Conservation (phyloP, 352 stramenopile species). For the Phytophthora ramorum region DNA sequence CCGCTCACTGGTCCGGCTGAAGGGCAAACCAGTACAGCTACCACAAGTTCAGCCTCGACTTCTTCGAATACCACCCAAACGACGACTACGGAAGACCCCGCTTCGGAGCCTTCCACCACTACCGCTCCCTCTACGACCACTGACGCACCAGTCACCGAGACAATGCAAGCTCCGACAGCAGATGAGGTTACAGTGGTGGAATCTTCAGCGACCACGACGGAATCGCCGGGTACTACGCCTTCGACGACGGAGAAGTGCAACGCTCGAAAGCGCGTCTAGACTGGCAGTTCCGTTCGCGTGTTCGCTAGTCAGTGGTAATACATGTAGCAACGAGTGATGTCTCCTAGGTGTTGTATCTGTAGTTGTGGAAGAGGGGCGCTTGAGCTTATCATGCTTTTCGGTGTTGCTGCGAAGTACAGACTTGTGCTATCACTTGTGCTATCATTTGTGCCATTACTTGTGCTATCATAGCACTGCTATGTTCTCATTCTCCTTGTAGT, state of each 20-base stretch:
- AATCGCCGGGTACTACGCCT: slow-evolving; percentile 15
- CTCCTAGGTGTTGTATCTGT: too few relatives aligned
- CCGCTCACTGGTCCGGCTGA: slow-evolving; percentile 22
- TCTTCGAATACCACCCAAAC: slow-evolving; percentile 1
- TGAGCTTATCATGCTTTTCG: too few relatives aligned
- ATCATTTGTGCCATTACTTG: too few relatives aligned
- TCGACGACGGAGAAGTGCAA: slow-evolving; percentile 26
- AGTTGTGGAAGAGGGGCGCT: too few relatives aligned
- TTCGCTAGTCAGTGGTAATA: too few relatives aligned
- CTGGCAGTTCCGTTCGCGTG: too few relatives aligned
- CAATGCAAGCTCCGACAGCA: background rate
- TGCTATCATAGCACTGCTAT: too few relatives aligned
- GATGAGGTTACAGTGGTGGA: slow-evolving; percentile 1
- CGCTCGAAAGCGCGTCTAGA: slow-evolving; percentile 6
- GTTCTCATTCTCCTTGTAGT: too few relatives aligned
- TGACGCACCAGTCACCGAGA: slow-evolving; percentile 7
- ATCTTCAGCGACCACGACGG: slow-evolving; percentile 3
- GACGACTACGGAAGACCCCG: background rate
- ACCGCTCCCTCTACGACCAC: slow-evolving; percentile 2
- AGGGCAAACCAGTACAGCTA: slow-evolving; percentile 20
- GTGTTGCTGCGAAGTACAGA: too few relatives aligned
- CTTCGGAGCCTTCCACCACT: background rate
- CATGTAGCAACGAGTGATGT: too few relatives aligned
- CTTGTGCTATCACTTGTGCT: too few relatives aligned
- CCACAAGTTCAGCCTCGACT: slow-evolving; percentile 14